phyloP scores from a whole-genome alignment of 2,329 filamentous ascomycete genomes.

The Neobulgaria alba region DNA sequence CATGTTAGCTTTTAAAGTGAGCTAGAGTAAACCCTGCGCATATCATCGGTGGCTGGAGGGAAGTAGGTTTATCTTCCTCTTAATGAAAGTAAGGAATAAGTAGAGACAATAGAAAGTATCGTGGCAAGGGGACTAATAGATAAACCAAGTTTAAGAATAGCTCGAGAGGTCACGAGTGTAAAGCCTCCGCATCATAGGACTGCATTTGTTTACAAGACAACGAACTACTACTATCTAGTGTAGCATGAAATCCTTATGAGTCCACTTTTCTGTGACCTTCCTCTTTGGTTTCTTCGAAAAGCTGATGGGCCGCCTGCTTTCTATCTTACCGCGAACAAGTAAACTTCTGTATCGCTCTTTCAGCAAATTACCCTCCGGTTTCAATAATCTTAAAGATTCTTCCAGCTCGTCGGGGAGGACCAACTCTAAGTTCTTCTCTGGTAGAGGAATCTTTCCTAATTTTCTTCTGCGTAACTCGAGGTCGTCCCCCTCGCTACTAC shows the following conservation, averaged over 20 bases:
- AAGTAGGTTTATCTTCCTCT: too few species aligned
- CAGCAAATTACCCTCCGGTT: constrained; percentile 91
- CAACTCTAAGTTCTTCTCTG: constrained; percentile 72
- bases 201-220: too few species aligned
- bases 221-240: too few species aligned
- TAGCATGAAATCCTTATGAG: constrained; percentile 78
- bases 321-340: constrained; percentile 80
- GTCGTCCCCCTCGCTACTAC: constrained; percentile 49
- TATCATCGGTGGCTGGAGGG: too few species aligned
- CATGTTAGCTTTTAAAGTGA: too few species aligned
- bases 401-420: constrained; percentile 77
- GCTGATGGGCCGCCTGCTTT: constrained; percentile 67
- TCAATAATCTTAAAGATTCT: constrained; percentile 70
- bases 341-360: constrained; percentile 87
- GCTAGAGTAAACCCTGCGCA: too few species aligned
- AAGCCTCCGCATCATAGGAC: too few species aligned
- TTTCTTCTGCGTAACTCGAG: constrained; percentile 59
- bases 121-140: too few species aligned
- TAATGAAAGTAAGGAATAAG: too few species aligned
- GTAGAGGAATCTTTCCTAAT: constrained; percentile 65
- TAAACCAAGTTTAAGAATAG: too few species aligned
- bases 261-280: constrained; percentile 91
- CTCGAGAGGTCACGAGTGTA: too few species aligned
- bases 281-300: constrained; percentile 77
- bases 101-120: too few species aligned